phyloP scores from a whole-genome alignment of 768 basidiomycete species.

The Pleurotus citrinopileatus region DNA sequence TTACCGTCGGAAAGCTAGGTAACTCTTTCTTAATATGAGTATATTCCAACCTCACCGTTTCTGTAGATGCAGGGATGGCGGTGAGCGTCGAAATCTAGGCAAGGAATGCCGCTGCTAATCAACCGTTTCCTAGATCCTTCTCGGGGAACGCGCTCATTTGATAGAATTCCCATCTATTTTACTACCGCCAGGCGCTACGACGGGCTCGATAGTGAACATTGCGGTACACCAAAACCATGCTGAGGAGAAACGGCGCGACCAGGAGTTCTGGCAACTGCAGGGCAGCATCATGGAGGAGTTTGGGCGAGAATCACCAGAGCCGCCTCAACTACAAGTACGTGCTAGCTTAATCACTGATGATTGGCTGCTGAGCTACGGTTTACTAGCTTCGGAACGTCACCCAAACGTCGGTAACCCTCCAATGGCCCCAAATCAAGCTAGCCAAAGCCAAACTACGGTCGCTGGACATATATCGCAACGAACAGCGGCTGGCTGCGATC shows the following conservation, averaged over 20 bases:
- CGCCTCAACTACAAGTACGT: slow-evolving; percentile 73
- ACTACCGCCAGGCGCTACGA: slow-evolving; percentile 85
- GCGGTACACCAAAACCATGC: slow-evolving; percentile 84
- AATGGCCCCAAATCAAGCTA: slow-evolving; percentile 87
- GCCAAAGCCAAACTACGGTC: slow-evolving; percentile 86
- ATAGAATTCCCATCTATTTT: slow-evolving; percentile 98
- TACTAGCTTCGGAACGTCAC: slow-evolving; percentile 85
- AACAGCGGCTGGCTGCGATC: slow-evolving; percentile 82
- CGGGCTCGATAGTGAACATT: slow-evolving; percentile 97
- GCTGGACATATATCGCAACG: slow-evolving; percentile 91
- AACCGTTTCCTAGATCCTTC: slow-evolving; percentile 62
- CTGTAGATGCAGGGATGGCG: slow-evolving; percentile 88
- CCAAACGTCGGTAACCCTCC: slow-evolving; percentile 94
- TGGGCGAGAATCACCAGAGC: slow-evolving; percentile 61
- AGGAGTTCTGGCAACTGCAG: slow-evolving; percentile 85
- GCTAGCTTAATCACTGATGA: background rate
- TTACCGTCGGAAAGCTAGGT: slow-evolving; percentile 96
- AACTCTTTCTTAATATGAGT: background rate
- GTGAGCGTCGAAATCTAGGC: slow-evolving; percentile 37
- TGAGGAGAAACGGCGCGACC: slow-evolving; percentile 81
- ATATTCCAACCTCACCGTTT: slow-evolving; percentile 9
- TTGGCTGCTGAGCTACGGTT: background rate
- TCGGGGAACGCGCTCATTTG: slow-evolving; percentile 92
- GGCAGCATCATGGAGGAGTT: slow-evolving; percentile 73
- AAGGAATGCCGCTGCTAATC: background rate